Evolutionary conservation across 768 basidiomycete genomes (phyloP).

Genomic region (Phanerodontia chrysosporium): DNA sequence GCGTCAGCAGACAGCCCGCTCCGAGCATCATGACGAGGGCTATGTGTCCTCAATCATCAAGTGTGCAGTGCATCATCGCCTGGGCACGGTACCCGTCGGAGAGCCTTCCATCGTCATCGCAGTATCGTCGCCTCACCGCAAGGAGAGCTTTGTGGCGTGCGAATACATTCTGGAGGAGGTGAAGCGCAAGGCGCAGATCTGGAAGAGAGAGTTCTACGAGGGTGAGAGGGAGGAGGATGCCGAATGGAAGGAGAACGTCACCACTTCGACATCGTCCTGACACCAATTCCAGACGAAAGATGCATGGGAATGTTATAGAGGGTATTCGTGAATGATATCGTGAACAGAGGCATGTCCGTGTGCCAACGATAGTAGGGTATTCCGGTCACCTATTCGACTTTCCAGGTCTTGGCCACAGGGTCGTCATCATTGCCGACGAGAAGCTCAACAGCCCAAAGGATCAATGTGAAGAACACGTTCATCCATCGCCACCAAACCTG

Average conservation of each 20-base stretch:
- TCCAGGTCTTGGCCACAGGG: constrained; percentile 62
- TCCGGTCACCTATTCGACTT: constrained; percentile 52
- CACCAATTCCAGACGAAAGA: background rate
- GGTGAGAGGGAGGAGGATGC: constrained; percentile 54
- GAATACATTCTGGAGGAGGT: constrained; percentile 84
- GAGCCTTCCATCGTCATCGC: constrained; percentile 83
- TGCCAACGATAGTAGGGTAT: background rate
- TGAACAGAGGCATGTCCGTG: constrained; percentile 5
- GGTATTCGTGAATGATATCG: constrained; percentile 8
- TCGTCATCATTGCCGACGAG: constrained; percentile 77
- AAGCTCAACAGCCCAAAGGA: constrained; percentile 80
- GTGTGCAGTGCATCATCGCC: constrained; percentile 68
- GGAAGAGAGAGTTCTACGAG: constrained; percentile 89
- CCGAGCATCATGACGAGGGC: constrained; percentile 27
- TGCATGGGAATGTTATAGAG: background rate
- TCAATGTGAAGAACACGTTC: constrained; percentile 82
- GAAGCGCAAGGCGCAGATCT: constrained; percentile 80
- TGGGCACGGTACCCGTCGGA: constrained; percentile 74
- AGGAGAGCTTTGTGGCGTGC: constrained; percentile 75
- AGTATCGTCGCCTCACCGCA: constrained; percentile 80
- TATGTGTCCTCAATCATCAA: constrained; percentile 36
- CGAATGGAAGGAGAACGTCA: constrained; percentile 25
- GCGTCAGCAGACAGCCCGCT: constrained; percentile 37
- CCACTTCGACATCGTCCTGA: background rate
- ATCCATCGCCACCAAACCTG: constrained; percentile 94